Conservation (phyloP, 176 grass and related monocot genomes). For the Aegilops tauschii region DNA sequence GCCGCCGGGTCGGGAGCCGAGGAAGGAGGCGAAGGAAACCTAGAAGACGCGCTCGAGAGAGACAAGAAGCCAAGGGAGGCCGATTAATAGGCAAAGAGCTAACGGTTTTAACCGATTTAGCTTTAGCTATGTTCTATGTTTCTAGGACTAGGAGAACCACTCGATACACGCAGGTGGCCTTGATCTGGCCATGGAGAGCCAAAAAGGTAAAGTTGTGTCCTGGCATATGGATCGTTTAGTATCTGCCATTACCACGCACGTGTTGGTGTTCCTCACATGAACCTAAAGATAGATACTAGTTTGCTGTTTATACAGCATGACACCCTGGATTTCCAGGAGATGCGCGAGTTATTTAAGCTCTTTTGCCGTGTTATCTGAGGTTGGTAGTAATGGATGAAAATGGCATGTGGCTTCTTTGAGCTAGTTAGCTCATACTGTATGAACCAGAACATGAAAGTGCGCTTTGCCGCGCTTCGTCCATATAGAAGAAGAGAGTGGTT, state of each 20-base stretch:
- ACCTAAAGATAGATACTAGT: conserved; percentile 27
- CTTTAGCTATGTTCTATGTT: conserved; percentile 17
- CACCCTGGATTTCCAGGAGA: not conserved
- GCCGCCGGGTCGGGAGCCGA: conserved; percentile 23
- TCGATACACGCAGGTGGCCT: conserved; percentile 5
- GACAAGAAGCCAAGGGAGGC: not conserved
- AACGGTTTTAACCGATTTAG: conserved; percentile 35
- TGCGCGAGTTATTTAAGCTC: not conserved
- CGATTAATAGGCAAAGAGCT: conserved; percentile 24
- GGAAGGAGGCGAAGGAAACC: conserved; percentile 13
- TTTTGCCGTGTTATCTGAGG: not conserved
- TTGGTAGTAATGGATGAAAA: not conserved
- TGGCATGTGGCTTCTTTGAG: not conserved
- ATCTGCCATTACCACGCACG: not conserved
- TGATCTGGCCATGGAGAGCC: conserved; percentile 21
- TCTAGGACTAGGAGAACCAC: not conserved
- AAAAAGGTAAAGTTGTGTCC: not conserved
- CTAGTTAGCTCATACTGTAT: not conserved
- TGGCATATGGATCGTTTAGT: not conserved
- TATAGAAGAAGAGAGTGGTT: too few relatives aligned
- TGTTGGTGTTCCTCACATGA: not conserved
- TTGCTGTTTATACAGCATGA: not conserved
- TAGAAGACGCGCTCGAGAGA: not conserved
- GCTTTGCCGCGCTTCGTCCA: too few relatives aligned
- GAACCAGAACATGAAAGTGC: too few relatives aligned